phyloP scores from a whole-genome alignment of 331 rosid genomes.

The Malus hybrid region DNA sequence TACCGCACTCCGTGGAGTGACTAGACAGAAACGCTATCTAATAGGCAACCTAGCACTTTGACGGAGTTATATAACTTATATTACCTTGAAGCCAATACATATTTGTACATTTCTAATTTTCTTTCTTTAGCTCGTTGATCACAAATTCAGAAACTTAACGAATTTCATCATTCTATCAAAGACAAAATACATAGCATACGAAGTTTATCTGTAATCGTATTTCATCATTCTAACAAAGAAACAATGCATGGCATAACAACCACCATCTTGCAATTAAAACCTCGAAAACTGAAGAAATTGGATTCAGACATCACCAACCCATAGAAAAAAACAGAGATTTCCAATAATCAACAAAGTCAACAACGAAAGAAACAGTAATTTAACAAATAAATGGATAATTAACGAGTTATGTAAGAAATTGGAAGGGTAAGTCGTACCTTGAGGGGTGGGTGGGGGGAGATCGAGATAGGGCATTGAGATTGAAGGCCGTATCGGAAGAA shows the following conservation, averaged over 20 bases:
- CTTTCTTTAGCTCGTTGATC: background rate
- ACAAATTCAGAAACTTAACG: background rate
- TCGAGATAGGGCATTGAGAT: conserved; percentile 55
- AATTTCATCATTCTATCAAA: background rate
- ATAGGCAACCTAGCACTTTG: background rate
- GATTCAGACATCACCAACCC: background rate
- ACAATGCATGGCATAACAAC: background rate
- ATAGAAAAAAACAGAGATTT: background rate
- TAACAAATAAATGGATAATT: background rate
- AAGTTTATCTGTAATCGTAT: background rate
- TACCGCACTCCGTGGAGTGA: background rate
- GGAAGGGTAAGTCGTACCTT: conserved; percentile 31
- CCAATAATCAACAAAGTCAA: background rate
- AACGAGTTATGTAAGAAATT: background rate
- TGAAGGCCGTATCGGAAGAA: conserved; percentile 23
- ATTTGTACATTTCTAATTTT: background rate
- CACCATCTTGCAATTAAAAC: background rate
- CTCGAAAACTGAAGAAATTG: background rate
- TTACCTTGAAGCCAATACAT: background rate
- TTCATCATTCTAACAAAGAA: background rate
- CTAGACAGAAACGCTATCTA: background rate
- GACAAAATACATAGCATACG: background rate
- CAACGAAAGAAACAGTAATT: background rate
- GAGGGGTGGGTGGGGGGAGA: conserved; percentile 42
- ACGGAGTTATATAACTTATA: background rate